Percentiles rank a stretch among this genome's conserved stretches.
Conservation (phyloP, 2,329 filamentous ascomycete genomes). For the Plenodomus biglobosus region DNA sequence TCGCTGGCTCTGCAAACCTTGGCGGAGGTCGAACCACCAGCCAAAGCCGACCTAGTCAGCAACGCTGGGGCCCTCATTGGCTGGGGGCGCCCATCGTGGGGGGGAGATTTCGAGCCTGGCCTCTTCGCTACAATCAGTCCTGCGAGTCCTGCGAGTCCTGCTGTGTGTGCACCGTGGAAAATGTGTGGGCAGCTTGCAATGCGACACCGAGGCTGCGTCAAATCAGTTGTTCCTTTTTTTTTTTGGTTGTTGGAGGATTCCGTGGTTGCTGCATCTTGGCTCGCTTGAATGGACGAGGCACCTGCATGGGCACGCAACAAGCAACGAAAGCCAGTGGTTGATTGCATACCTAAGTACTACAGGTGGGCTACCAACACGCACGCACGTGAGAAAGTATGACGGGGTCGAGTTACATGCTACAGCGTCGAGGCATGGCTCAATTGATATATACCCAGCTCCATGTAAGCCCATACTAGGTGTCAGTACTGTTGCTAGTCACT, state of each 20-base stretch:
- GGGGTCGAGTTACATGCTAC: not conserved
- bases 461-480: not conserved
- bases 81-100: not conserved
- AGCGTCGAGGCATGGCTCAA: not conserved
- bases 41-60: conserved; percentile 6
- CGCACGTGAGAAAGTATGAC: too few relatives aligned
- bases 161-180: too few relatives aligned
- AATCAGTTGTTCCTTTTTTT: too few relatives aligned
- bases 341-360: too few relatives aligned
- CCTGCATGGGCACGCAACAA: not conserved
- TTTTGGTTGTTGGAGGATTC: too few relatives aligned
- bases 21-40: conserved; percentile 7
- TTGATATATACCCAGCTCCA: not conserved
- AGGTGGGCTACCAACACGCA: too few relatives aligned
- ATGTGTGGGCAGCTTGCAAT: too few relatives aligned
- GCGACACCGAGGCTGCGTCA: too few relatives aligned
- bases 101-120: not conserved
- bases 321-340: too few relatives aligned
- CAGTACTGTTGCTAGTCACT: not conserved
- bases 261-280: too few relatives aligned
- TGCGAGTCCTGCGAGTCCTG: too few relatives aligned
- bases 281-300: not conserved
- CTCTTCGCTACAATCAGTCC: not conserved
- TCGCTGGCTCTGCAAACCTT: not conserved
- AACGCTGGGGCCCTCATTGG: conserved; percentile 2